These are phyloP conservation scores for Pythium aquatile DNA, from an alignment of 352 stramenopile species.

Conservation along the genomic window DNA sequence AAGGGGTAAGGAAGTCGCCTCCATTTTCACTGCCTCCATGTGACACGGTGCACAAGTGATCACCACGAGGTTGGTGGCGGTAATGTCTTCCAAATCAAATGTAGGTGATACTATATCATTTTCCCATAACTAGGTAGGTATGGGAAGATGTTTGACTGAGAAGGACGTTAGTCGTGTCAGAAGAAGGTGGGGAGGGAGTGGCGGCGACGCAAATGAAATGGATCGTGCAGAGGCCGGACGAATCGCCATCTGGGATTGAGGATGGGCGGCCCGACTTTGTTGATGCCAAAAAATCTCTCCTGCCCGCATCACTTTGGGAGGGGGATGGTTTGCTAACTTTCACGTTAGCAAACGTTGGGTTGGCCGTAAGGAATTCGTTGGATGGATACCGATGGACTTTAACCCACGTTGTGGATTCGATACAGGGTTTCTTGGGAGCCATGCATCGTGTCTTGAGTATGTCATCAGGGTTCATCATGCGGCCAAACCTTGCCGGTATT, in stretches of 20 bases:
- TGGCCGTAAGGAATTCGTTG: too few relatives aligned
- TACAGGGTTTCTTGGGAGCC: too few relatives aligned
- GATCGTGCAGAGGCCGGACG: constrained; percentile 21
- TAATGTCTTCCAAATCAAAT: neutral
- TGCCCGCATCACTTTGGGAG: neutral
- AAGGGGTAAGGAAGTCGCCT: neutral
- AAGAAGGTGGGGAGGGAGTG: neutral
- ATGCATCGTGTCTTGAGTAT: neutral
- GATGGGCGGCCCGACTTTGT: constrained; percentile 1
- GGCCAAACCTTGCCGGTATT: too few relatives aligned
- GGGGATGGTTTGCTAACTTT: neutral
- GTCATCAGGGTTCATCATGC: neutral
- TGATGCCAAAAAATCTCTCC: neutral
- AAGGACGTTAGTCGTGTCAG: neutral
- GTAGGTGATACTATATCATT: neutral
- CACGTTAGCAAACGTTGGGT: neutral
- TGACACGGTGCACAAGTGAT: neutral
- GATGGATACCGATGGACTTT: too few relatives aligned
- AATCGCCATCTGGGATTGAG: neutral
- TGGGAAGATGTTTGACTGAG: neutral
- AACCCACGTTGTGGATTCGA: too few relatives aligned
- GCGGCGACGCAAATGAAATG: constrained; percentile 23
- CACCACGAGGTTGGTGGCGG: neutral
- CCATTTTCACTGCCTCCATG: neutral
- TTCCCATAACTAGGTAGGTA: neutral